Evolutionary conservation across 177 flowering plant genomes (phyloP).

Genomic region (Vitis hybrid): DNA sequence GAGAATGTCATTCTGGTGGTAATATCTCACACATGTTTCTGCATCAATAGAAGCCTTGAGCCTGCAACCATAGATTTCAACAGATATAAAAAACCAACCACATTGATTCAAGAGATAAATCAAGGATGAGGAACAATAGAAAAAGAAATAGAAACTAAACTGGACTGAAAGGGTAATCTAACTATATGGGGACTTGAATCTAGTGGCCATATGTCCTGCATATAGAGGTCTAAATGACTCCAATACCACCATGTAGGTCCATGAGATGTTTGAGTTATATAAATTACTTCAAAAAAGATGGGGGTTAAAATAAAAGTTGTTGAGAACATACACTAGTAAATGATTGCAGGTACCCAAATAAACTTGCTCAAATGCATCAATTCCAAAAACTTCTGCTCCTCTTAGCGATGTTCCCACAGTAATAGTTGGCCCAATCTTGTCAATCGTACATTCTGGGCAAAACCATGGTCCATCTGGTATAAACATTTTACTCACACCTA

Average conservation of each 20-base stretch:
- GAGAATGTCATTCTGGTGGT: constrained; percentile 62
- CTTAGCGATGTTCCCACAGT: constrained; percentile 50
- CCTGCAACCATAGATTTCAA: constrained; percentile 44
- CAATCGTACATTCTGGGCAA: constrained; percentile 83
- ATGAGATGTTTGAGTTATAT: too few relatives aligned
- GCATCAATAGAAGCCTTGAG: constrained; percentile 38
- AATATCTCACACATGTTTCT: constrained; percentile 54
- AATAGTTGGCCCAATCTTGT: constrained; percentile 44
- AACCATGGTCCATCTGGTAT: constrained; percentile 91
- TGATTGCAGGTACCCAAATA: constrained; percentile 86
- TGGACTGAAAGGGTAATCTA: background rate
- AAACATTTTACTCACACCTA: constrained; percentile 66
- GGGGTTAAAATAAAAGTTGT: constrained; percentile 9
- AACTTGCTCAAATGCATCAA: constrained; percentile 65
- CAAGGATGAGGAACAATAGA: constrained; percentile 1
- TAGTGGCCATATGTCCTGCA: background rate
- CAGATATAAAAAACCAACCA: background rate
- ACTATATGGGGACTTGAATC: background rate
- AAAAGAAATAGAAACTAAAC: background rate
- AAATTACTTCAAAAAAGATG: background rate
- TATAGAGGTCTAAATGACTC: background rate
- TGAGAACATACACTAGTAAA: constrained; percentile 82
- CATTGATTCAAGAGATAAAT: background rate
- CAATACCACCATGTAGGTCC: background rate
- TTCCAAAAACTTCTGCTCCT: constrained; percentile 82